phyloP scores from a whole-genome alignment of 1,284 basidiomycete genomes.

The Cutaneotrichosporon daszewskae region DNA sequence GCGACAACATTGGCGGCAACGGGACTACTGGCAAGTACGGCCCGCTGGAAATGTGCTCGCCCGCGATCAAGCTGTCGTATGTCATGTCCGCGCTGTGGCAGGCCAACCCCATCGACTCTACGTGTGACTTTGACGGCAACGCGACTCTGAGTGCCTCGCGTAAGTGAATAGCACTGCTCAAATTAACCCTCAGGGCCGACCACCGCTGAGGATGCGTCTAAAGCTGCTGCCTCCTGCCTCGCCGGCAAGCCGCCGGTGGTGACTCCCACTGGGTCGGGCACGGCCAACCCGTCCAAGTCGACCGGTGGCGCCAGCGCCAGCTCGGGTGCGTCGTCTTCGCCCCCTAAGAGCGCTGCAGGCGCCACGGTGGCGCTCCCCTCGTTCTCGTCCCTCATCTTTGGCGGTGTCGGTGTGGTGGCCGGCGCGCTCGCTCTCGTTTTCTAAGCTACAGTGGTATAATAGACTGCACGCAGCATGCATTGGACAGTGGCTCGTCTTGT shows the following conservation, averaged over 20 bases:
- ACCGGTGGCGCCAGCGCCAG: not conserved
- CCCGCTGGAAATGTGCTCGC: constrained; percentile 59
- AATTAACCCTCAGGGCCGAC: not conserved
- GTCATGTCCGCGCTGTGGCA: constrained; percentile 77
- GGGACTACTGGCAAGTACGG: constrained; percentile 73
- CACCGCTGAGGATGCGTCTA: constrained; percentile 3
- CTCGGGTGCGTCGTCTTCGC: not conserved
- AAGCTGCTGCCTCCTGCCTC: constrained; percentile 8
- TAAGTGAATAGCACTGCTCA: not conserved
- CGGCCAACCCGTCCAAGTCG: not conserved
- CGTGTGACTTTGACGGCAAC: constrained; percentile 68
- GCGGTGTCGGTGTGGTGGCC: not conserved
- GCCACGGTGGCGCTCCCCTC: not conserved
- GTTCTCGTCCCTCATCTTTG: not conserved
- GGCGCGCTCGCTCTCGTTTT: not conserved
- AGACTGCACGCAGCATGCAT: too few relatives aligned
- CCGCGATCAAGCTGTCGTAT: constrained; percentile 72
- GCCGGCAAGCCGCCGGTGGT: constrained; percentile 4
- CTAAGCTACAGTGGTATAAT: too few relatives aligned
- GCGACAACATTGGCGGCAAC: constrained; percentile 61
- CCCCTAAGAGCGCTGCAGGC: not conserved
- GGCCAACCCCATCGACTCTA: constrained; percentile 56
- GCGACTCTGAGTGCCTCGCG: constrained; percentile 55
- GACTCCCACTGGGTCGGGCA: constrained; percentile 8
- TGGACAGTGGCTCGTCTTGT: too few relatives aligned